Evolutionary conservation across 805 yeast genomes (phyloP).

Genomic region (Candida hispaniensis): DNA sequence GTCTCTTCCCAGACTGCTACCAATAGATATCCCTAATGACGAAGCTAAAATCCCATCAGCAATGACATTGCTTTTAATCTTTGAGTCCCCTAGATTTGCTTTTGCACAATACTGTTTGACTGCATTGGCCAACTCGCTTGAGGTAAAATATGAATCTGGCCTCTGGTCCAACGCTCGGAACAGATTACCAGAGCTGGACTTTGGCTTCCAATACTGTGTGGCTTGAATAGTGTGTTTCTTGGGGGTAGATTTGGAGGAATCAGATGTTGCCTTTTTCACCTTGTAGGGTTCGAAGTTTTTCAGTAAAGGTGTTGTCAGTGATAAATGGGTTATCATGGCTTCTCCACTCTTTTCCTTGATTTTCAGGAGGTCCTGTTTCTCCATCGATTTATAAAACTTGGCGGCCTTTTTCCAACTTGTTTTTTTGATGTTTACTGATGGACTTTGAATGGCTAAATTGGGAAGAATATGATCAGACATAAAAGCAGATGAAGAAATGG

Average conservation of each 20-base stretch:
- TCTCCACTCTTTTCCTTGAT: constrained; percentile 83
- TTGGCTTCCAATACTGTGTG: constrained; percentile 25
- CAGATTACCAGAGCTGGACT: constrained; percentile 21
- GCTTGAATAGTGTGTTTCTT: constrained; percentile 22
- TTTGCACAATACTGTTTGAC: constrained; percentile 46
- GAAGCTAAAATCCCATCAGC: constrained; percentile 46
- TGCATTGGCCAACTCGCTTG: constrained; percentile 43
- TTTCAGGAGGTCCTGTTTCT: constrained; percentile 56
- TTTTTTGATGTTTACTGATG: constrained; percentile 43
- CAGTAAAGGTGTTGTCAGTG: no score
- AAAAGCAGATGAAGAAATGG: constrained; percentile 63
- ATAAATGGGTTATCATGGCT: constrained; percentile 43
- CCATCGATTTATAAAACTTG: constrained; percentile 78
- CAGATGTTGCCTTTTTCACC: constrained; percentile 21
- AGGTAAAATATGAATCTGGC: constrained; percentile 35
- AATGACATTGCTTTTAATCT: constrained; percentile 43
- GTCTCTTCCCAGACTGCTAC: constrained; percentile 28
- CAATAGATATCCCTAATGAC: constrained; percentile 32
- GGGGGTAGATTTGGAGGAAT: constrained; percentile 7
- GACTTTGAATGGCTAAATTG: constrained; percentile 49
- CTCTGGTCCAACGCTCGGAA: constrained; percentile 19
- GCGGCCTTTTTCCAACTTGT: constrained; percentile 85
- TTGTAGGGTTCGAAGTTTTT: constrained; percentile 57
- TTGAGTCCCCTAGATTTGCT: constrained; percentile 40
- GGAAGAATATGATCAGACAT: constrained; percentile 58